Evolutionary conservation across 345 rosid genomes (phyloP).

Genomic region (Salix viminalis): DNA sequence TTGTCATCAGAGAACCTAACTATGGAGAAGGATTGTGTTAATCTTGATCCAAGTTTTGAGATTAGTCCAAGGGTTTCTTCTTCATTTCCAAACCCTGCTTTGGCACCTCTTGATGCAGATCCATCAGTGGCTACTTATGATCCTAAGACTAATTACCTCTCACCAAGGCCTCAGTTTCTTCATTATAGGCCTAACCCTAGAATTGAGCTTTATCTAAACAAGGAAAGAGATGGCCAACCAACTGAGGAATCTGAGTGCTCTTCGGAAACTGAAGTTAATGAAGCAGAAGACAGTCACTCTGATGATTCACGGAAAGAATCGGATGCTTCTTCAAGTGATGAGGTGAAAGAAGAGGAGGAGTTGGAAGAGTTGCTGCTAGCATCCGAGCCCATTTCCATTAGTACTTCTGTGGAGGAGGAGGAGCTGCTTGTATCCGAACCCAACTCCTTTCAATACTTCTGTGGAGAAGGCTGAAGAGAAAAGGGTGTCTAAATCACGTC

Average conservation of each 20-base stretch:
- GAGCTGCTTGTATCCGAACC: conserved; percentile 20
- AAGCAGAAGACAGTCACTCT: conserved; percentile 34
- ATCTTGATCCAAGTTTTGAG: conserved; percentile 44
- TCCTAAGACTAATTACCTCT: conserved; percentile 52
- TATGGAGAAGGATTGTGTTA: conserved; percentile 35
- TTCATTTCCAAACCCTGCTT: conserved; percentile 28
- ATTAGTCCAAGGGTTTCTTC: conserved; percentile 35
- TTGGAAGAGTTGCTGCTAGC: conserved; percentile 17
- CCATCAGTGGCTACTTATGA: conserved; percentile 53
- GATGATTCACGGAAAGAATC: conserved; percentile 42
- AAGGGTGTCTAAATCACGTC: conserved; percentile 26
- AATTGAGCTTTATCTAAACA: conserved; percentile 33
- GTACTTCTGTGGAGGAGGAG: conserved; percentile 2
- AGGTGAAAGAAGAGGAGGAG: conserved; percentile 10
- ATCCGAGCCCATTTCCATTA: conserved; percentile 10
- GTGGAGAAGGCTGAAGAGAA: conserved; percentile 24
- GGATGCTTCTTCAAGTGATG: conserved; percentile 19
- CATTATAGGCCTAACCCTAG: conserved; percentile 60
- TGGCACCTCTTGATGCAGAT: conserved; percentile 61
- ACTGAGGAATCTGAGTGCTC: conserved; percentile 53
- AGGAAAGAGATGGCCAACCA: conserved; percentile 36
- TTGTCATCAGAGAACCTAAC: conserved; percentile 3
- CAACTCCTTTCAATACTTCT: not conserved
- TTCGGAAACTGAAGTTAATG: conserved; percentile 49
- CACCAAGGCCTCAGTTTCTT: conserved; percentile 65